These are phyloP conservation scores for Arthrobotrys sphaeroides DNA, from an alignment of 2,329 filamentous ascomycete genomes.

Conservation along the genomic window DNA sequence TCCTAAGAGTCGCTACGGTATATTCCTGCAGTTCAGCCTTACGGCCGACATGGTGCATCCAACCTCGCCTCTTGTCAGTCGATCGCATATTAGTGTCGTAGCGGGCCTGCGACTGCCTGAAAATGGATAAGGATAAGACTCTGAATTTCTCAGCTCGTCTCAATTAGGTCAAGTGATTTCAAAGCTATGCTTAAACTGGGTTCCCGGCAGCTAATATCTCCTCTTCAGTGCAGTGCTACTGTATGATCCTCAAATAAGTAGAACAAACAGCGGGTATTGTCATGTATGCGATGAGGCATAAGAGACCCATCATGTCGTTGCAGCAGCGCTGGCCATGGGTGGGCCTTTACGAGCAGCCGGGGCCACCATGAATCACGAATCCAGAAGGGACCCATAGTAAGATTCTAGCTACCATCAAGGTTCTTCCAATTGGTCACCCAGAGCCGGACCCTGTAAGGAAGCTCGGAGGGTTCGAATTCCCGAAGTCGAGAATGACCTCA, in stretches of 20 bases:
- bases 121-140: slow-evolving; percentile 12
- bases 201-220: slow-evolving; percentile 1
- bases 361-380: background rate
- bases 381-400: slow-evolving; percentile 43
- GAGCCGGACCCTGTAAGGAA: background rate
- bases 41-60: slow-evolving; percentile 21
- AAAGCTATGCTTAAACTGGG: slow-evolving; percentile 32
- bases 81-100: slow-evolving; percentile 9
- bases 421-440: slow-evolving; percentile 10
- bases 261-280: slow-evolving; percentile 12
- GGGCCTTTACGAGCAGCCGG: background rate
- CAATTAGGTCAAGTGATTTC: slow-evolving; percentile 12
- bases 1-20: background rate
- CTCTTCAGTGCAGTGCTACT: background rate
- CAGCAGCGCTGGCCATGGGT: too few species aligned
- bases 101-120: slow-evolving; percentile 10
- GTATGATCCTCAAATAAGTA: background rate
- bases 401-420: background rate
- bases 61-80: slow-evolving; percentile 35
- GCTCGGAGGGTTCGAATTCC: background rate
- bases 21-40: slow-evolving; percentile 48
- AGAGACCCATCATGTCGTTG: too few species aligned
- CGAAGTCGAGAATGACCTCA: slow-evolving; percentile 12
- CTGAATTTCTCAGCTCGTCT: slow-evolving; percentile 35
- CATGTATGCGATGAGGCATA: background rate